A percentile compares a stretch with the other conserved stretches of the same genome.
Conservation (phyloP, 345 rosid genomes). For the Limnanthes douglasii region DNA sequence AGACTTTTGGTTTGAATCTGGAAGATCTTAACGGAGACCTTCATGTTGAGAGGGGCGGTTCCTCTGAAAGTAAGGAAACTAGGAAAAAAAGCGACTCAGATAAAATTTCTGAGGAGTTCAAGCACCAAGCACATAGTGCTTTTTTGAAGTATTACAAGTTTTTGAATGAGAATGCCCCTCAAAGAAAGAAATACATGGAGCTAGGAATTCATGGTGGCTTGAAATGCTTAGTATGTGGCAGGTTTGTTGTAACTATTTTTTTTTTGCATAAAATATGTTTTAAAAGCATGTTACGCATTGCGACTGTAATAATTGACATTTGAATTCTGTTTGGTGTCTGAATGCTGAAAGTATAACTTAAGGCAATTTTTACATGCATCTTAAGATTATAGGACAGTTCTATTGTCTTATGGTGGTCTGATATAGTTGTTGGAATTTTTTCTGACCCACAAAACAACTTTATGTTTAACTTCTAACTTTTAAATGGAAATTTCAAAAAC, state of each 20-base stretch:
- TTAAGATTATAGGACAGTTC: background rate
- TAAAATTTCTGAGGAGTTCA: slow-evolving; percentile 19
- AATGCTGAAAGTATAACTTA: background rate
- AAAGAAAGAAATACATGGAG: slow-evolving; percentile 19
- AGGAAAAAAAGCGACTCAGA: slow-evolving; percentile 4
- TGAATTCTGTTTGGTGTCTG: background rate
- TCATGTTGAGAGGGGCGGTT: slow-evolving; percentile 2
- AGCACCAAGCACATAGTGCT: slow-evolving; percentile 17
- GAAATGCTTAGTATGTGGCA: slow-evolving; percentile 35
- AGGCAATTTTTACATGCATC: background rate
- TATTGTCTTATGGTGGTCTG: background rate
- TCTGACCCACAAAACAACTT: too few species aligned
- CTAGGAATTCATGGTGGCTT: slow-evolving; percentile 12
- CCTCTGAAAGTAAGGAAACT: background rate
- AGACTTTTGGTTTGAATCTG: background rate
- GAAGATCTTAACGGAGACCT: slow-evolving; percentile 3
- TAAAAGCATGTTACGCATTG: background rate
- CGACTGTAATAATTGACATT: background rate
- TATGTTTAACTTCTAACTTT: too few species aligned
- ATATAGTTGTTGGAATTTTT: too few species aligned
- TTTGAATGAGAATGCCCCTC: slow-evolving; percentile 28
- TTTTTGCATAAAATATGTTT: slow-evolving; percentile 5
- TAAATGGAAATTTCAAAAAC: too few species aligned
- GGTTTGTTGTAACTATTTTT: slow-evolving; percentile 15
- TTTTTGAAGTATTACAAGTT: slow-evolving; percentile 29